These are phyloP conservation scores for Daldinia childiae DNA, from an alignment of 495 filamentous ascomycete species.

Conservation along the genomic window DNA sequence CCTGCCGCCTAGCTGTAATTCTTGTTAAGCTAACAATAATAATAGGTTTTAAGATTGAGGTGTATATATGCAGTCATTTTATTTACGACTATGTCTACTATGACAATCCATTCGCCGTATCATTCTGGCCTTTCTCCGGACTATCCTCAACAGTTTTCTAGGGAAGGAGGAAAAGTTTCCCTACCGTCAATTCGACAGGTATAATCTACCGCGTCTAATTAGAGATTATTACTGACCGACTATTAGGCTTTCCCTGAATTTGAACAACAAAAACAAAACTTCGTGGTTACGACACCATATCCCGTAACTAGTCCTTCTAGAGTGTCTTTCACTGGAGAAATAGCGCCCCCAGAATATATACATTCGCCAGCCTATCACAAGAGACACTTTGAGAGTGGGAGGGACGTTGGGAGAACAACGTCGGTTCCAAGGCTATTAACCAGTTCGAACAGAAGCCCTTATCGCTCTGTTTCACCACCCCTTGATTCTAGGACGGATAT, in stretches of 20 bases:
- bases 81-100: conserved; percentile 49
- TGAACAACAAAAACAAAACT: conserved; percentile 32
- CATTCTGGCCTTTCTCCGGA: conserved; percentile 29
- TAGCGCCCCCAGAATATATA: conserved; percentile 48
- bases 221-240: conserved; percentile 29
- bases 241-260: conserved; percentile 52
- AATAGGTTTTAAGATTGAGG: background rate
- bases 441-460: conserved; percentile 35
- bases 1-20: background rate
- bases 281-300: conserved; percentile 36
- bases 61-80: background rate
- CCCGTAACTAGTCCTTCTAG: conserved; percentile 41
- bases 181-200: conserved; percentile 59
- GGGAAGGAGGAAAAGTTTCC: conserved; percentile 46
- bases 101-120: conserved; percentile 46
- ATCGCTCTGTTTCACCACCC: conserved; percentile 41
- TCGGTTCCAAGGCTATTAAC: conserved; percentile 50
- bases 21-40: conserved; percentile 6
- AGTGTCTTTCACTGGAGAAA: conserved; percentile 24
- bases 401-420: conserved; percentile 41
- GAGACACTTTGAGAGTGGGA: conserved; percentile 47
- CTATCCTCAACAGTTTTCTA: conserved; percentile 33
- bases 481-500: conserved; percentile 26
- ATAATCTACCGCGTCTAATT: conserved; percentile 6
- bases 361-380: conserved; percentile 52